Conservation (phyloP, 129 eudicot species). For the Arctium minus region DNA sequence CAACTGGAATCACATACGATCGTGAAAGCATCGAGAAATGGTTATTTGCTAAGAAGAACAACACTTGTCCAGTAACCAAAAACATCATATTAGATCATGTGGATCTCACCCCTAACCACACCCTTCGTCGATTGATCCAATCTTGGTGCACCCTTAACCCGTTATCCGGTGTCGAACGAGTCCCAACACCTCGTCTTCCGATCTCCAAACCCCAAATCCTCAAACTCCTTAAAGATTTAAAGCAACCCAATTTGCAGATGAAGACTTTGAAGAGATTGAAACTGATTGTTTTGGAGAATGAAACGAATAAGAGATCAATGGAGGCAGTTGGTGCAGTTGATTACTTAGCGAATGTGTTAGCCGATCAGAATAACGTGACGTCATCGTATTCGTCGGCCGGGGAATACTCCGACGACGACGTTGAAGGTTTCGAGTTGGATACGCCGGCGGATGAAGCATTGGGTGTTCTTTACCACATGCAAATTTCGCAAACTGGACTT, state of each 20-base stretch:
- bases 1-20: constrained; percentile 64
- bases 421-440: constrained; percentile 15
- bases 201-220: constrained; percentile 36
- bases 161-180: constrained; percentile 44
- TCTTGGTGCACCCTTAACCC: constrained; percentile 68
- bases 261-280: constrained; percentile 35
- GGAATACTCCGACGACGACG: background rate
- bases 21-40: constrained; percentile 64
- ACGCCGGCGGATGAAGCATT: constrained; percentile 38
- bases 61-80: constrained; percentile 54
- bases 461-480: constrained; percentile 33
- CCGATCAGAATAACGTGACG: background rate
- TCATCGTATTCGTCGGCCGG: background rate
- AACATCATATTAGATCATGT: constrained; percentile 21
- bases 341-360: constrained; percentile 33
- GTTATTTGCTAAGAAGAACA: constrained; percentile 42
- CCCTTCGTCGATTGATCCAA: constrained; percentile 53
- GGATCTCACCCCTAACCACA: constrained; percentile 55
- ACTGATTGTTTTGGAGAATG: constrained; percentile 41
- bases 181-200: constrained; percentile 51
- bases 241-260: constrained; percentile 23
- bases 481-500: constrained; percentile 26
- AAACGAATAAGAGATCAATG: constrained; percentile 46
- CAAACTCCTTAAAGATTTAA: constrained; percentile 49
- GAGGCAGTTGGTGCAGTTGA: constrained; percentile 44